These are phyloP conservation scores for Cladosporium sp. DNA, from an alignment of 2,329 filamentous ascomycete genomes.

Conservation along the genomic window DNA sequence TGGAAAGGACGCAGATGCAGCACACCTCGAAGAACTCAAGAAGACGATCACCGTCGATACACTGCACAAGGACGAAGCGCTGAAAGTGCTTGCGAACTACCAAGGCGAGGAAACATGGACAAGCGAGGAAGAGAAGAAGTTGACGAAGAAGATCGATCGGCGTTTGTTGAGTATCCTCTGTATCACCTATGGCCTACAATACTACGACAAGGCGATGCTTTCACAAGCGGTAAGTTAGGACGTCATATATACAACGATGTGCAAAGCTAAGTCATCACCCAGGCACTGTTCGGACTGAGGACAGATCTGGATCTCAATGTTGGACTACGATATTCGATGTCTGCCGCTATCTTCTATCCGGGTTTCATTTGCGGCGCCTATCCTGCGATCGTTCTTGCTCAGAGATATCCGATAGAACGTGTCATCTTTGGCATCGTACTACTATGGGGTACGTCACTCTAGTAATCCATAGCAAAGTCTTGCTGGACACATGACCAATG, in stretches of 20 bases:
- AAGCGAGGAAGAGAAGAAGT: slow-evolving; percentile 39
- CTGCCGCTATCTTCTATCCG: slow-evolving; percentile 47
- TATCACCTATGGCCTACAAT: slow-evolving; percentile 44
- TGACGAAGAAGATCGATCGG: slow-evolving; percentile 42
- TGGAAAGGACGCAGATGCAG: neutral
- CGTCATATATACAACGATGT: neutral
- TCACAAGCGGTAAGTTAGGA: slow-evolving; percentile 44
- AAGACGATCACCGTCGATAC: slow-evolving; percentile 17
- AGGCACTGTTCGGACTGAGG: slow-evolving; percentile 41
- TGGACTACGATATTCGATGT: slow-evolving; percentile 44
- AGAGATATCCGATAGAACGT: slow-evolving; percentile 44
- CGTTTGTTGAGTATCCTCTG: slow-evolving; percentile 45
- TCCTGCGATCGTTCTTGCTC: slow-evolving; percentile 41
- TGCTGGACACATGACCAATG: neutral
- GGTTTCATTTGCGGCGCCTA: slow-evolving; percentile 48
- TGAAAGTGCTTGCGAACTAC: slow-evolving; percentile 18
- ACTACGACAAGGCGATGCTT: slow-evolving; percentile 52
- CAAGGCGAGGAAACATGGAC: slow-evolving; percentile 34
- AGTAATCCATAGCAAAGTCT: neutral
- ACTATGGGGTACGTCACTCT: slow-evolving; percentile 34
- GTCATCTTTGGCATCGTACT: slow-evolving; percentile 38
- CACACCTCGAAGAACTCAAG: slow-evolving; percentile 14
- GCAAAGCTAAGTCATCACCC: neutral
- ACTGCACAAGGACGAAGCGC: slow-evolving; percentile 16
- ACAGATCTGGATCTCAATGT: slow-evolving; percentile 38